phyloP scores from a whole-genome alignment of 1,284 basidiomycete species.

The Puccinia polysora region DNA sequence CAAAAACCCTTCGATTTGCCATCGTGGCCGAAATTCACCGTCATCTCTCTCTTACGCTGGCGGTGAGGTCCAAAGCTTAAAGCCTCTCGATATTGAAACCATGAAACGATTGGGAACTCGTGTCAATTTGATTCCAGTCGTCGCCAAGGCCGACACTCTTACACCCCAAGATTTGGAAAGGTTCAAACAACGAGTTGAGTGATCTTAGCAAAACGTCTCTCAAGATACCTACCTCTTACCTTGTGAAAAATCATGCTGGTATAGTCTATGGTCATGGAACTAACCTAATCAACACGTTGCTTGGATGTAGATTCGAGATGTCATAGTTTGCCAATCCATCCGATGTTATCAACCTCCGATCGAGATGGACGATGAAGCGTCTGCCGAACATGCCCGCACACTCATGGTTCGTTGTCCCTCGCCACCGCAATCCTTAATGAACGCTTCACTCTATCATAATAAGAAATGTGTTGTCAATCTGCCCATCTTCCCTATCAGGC shows the following conservation, averaged over 20 bases:
- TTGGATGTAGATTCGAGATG: conserved; percentile 72
- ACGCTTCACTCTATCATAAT: not conserved
- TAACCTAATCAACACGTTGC: conserved; percentile 24
- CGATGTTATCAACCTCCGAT: conserved; percentile 89
- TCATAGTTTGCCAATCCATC: conserved; percentile 84
- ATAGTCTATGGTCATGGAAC: too few species aligned
- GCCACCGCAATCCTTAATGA: not conserved
- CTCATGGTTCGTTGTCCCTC: conserved; percentile 57
- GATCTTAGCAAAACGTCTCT: too few species aligned
- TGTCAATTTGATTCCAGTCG: conserved; percentile 94
- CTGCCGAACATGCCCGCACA: conserved; percentile 80
- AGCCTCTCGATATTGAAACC: conserved; percentile 97
- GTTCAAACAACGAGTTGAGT: conserved; percentile 85
- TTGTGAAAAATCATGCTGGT: conserved; percentile 11
- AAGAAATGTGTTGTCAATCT: not conserved
- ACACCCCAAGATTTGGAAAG: conserved; percentile 83
- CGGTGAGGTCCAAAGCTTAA: too few species aligned
- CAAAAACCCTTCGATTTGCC: conserved; percentile 48
- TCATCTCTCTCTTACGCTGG: conserved; percentile 41
- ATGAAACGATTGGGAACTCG: conserved; percentile 96
- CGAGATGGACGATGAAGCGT: conserved; percentile 80
- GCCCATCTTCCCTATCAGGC: conserved; percentile 54
- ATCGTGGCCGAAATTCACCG: conserved; percentile 7
- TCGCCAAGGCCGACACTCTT: conserved; percentile 93
- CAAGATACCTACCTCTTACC: not conserved